Evolutionary conservation across 768 basidiomycete genomes (phyloP), one percentile per base, ranked within the genome.

Genomic region (Xerocomellus chrysenteron): DNA sequence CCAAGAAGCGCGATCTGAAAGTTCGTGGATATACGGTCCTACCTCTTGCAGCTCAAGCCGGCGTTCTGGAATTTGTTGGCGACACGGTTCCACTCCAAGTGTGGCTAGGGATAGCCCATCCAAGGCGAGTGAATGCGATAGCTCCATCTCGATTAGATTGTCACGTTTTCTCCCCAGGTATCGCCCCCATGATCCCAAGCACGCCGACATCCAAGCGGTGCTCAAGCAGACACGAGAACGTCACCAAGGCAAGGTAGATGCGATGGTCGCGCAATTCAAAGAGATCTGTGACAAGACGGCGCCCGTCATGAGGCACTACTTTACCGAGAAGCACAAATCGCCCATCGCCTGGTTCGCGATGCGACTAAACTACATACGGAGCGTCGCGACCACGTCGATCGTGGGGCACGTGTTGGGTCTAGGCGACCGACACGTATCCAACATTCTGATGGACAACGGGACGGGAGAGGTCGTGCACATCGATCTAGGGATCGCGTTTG

Each of bases 401-500:
- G 92, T 97, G 17, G 97, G 96, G 0, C 90, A 96, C 65, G 77
- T 97, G 42, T 75, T 98, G 19, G 96, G 96, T 9, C 78, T 99
- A 1, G 96, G 96, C 0, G 96, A 99, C 69, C 83, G 96, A 13
- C 96, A 99, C 68, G 80, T 82, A 7, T 88, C 89, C 42, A 99
- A 99, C 72, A 96, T 99, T 64, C 78, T 99, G 44, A 76, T 98
- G 44, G 94, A 98, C 70, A 82, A 83, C 47, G 70, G 70, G 28
- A 86, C 83, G 10, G 96, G 96, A 16, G 93, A 98, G 66, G 79
- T 95, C 44, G 86, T 98, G 8, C 94, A 97, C 69, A 99, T 99
- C 51, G 96, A 99, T 71, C 78, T 98, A 1, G 96, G 96, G 1
- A 94, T 98, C 56, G 94, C 94, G 0, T 98, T 99, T 71, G 97